Evolutionary conservation across 345 rosid genomes (phyloP).

Genomic region (Aquilaria sinensis): DNA sequence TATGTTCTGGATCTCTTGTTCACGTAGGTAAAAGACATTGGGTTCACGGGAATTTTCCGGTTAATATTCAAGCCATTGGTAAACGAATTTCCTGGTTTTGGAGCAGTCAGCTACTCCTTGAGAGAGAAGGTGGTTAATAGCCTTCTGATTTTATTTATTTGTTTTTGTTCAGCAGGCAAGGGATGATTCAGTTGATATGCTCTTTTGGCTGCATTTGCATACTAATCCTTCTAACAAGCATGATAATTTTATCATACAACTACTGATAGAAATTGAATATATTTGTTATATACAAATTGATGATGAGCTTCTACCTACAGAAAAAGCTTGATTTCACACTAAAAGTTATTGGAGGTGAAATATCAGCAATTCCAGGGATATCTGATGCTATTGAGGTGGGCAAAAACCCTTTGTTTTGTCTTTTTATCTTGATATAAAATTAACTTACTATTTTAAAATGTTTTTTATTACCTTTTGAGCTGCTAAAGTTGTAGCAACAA

Average conservation of each 20-base stretch:
- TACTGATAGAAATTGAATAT: background rate
- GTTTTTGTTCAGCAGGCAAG: background rate
- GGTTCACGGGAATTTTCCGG: constrained; percentile 92
- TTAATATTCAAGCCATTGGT: constrained; percentile 83
- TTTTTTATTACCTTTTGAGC: background rate
- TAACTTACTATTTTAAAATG: background rate
- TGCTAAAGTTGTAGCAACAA: too few species aligned
- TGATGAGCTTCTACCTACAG: constrained; percentile 32
- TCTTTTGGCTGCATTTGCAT: constrained; percentile 3
- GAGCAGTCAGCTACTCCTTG: constrained; percentile 76
- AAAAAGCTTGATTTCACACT: constrained; percentile 74
- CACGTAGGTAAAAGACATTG: constrained; percentile 74
- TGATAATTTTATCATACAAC: background rate
- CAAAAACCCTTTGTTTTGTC: constrained; percentile 1
- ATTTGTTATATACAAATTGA: too few species aligned
- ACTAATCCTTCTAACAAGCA: background rate
- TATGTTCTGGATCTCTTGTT: constrained; percentile 16
- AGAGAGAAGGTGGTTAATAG: constrained; percentile 51
- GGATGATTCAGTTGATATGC: background rate
- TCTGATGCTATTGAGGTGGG: constrained; percentile 82
- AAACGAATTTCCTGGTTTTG: constrained; percentile 83
- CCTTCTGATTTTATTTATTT: constrained; percentile 2
- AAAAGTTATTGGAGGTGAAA: constrained; percentile 69
- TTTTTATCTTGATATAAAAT: background rate
- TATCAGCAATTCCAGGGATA: constrained; percentile 80